Evolutionary conservation across 371 early-diverging fungal genomes (phyloP).

Genomic region (Dichotomocladium elegans): DNA sequence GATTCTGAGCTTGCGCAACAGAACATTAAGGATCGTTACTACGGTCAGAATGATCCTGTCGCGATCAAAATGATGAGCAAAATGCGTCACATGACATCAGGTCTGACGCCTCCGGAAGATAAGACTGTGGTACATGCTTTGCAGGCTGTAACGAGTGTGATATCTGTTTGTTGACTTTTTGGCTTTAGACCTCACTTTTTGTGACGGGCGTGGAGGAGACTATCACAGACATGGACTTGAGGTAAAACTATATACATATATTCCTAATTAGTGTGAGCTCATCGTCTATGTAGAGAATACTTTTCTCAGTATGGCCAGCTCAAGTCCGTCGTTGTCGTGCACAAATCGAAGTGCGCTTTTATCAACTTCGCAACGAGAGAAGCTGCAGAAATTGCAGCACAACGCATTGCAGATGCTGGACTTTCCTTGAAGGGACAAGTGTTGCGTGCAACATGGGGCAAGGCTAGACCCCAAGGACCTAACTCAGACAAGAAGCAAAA

Average conservation of each 20-base stretch:
- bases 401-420: constrained; percentile 48
- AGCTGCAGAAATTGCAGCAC: constrained; percentile 76
- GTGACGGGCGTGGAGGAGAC: constrained; percentile 68
- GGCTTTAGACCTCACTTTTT: constrained; percentile 70
- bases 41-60: constrained; percentile 92
- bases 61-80: constrained; percentile 78
- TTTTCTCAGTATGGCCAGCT: constrained; percentile 87
- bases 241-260: constrained; percentile 25
- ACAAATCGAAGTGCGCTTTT: constrained; percentile 83
- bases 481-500: constrained; percentile 34
- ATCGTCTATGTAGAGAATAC: constrained; percentile 59
- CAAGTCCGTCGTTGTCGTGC: constrained; percentile 80
- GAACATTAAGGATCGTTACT: constrained; percentile 90
- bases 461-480: constrained; percentile 56
- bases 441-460: constrained; percentile 61
- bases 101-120: constrained; percentile 62
- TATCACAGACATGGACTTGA: constrained; percentile 68
- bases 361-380: constrained; percentile 78
- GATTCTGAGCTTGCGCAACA: constrained; percentile 83
- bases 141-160: too few relatives aligned
- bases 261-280: too few relatives aligned
- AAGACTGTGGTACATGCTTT: constrained; percentile 54
- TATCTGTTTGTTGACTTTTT: too few relatives aligned
- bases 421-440: constrained; percentile 45
- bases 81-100: constrained; percentile 34